Evolutionary conservation across 2,329 filamentous ascomycete species (phyloP).

Genomic region (Cryoendolithus antarcticus): DNA sequence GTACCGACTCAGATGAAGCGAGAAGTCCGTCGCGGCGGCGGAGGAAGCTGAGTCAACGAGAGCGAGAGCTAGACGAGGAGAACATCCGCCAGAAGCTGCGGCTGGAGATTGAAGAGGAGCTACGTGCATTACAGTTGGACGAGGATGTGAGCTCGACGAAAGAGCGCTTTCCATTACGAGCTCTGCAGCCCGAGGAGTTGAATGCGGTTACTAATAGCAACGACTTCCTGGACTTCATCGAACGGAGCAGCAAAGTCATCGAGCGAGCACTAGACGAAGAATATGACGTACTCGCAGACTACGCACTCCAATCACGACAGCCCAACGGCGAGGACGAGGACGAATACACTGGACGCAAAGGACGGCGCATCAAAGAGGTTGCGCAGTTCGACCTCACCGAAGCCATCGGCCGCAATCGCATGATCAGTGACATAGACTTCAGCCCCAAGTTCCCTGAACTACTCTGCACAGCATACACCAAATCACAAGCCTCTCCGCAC

Average conservation of each 20-base stretch:
- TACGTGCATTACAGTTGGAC: constrained; percentile 54
- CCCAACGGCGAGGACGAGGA: constrained; percentile 60
- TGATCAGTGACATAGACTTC: constrained; percentile 92
- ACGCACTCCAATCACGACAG: constrained; percentile 63
- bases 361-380: constrained; percentile 70
- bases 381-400: constrained; percentile 74
- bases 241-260: constrained; percentile 91
- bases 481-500: constrained; percentile 54
- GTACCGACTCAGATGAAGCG: constrained; percentile 50
- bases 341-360: constrained; percentile 58
- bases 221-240: constrained; percentile 90
- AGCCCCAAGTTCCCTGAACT: constrained; percentile 86
- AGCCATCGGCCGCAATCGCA: constrained; percentile 93
- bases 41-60: constrained; percentile 67
- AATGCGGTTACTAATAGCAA: constrained; percentile 82
- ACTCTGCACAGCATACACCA: constrained; percentile 88
- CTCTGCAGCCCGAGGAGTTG: constrained; percentile 72
- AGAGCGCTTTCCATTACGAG: constrained; percentile 60
- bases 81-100: constrained; percentile 75
- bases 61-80: constrained; percentile 66
- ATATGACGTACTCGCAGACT: constrained; percentile 92
- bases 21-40: constrained; percentile 40
- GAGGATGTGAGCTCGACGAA: constrained; percentile 34
- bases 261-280: constrained; percentile 90
- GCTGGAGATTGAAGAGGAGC: constrained; percentile 83